These are phyloP conservation scores for Medicago lupulina DNA, from an alignment of 306 rosid species.

Conservation along the genomic window DNA sequence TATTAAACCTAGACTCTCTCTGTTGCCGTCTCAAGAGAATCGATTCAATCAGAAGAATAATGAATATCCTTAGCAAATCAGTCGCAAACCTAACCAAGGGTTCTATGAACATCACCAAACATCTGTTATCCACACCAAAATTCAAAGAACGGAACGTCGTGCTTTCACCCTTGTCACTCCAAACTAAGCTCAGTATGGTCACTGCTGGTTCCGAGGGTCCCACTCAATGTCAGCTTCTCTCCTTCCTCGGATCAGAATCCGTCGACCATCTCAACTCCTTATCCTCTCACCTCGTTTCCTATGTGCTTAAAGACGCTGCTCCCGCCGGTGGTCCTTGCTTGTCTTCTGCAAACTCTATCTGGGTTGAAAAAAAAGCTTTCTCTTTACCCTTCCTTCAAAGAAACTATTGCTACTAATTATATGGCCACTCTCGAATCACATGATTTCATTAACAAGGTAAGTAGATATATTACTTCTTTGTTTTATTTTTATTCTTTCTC, in stretches of 20 bases:
- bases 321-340: constrained; percentile 69
- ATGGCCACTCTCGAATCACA: constrained; percentile 61
- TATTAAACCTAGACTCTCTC: too few species aligned
- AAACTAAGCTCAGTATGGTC: constrained; percentile 63
- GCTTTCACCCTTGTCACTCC: constrained; percentile 76
- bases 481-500: background rate
- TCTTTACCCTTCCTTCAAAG: constrained; percentile 52
- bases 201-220: background rate
- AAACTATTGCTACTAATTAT: constrained; percentile 52
- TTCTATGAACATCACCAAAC: background rate
- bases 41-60: too few species aligned
- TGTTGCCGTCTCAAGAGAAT: too few species aligned
- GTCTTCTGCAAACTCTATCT: background rate
- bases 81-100: constrained; percentile 54
- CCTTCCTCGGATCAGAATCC: background rate
- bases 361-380: background rate
- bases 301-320: constrained; percentile 61
- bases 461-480: background rate
- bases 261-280: constrained; percentile 17
- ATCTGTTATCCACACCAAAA: constrained; percentile 46
- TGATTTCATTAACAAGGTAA: constrained; percentile 73
- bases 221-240: background rate
- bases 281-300: constrained; percentile 60
- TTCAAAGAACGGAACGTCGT: constrained; percentile 61
- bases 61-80: constrained; percentile 32